phyloP scores from a whole-genome alignment of 371 early-diverging fungal genomes.

The Mucor velutinosus region DNA sequence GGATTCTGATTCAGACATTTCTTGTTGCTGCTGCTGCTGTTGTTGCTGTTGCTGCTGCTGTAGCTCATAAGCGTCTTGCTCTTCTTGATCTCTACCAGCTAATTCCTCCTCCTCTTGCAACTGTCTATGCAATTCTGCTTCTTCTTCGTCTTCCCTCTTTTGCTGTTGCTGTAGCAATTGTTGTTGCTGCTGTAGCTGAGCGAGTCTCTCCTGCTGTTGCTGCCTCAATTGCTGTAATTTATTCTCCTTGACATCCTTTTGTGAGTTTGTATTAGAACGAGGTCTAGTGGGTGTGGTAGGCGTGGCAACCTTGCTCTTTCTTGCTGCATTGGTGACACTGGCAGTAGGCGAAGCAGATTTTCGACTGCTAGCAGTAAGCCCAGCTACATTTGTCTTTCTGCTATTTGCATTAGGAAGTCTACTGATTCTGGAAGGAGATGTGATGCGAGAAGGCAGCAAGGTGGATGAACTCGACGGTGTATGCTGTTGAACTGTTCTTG shows the following conservation, averaged over 20 bases:
- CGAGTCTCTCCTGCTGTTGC: conserved; percentile 22
- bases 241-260: conserved; percentile 23
- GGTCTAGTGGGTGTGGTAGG: conserved; percentile 3
- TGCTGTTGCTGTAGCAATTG: conserved; percentile 9
- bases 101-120: conserved; percentile 17
- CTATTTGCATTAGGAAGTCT: conserved; percentile 16
- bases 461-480: conserved; percentile 34
- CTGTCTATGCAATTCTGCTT: conserved; percentile 10
- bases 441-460: conserved; percentile 32
- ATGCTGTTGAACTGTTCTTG: conserved; percentile 20
- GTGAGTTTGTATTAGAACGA: conserved; percentile 2
- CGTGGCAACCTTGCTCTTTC: conserved; percentile 11
- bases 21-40: conserved; percentile 3
- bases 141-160: conserved; percentile 16
- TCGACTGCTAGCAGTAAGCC: conserved; percentile 1
- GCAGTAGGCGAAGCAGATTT: conserved; percentile 19
- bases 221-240: conserved; percentile 28
- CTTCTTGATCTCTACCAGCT: conserved; percentile 9
- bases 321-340: neutral
- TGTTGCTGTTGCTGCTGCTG: conserved; percentile 9
- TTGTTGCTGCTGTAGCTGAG: conserved; percentile 7
- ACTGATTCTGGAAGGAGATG: conserved; percentile 27
- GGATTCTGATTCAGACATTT: conserved; percentile 4
- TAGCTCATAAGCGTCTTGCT: conserved; percentile 7
- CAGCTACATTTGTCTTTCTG: conserved; percentile 3